Conservation (phyloP, 495 filamentous ascomycete species). For the Aspergillus panamensis region DNA sequence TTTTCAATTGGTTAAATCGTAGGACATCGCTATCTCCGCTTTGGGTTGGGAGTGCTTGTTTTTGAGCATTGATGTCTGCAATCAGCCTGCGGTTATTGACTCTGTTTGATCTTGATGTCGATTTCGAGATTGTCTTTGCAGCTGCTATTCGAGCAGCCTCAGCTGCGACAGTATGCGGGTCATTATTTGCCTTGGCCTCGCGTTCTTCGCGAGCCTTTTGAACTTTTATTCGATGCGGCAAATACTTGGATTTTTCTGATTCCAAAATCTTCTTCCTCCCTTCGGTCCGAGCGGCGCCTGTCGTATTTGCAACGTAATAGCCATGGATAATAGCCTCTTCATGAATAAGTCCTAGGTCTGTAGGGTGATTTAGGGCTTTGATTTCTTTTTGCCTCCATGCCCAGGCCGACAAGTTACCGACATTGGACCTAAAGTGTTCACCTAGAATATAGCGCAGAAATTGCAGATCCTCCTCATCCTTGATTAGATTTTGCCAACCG, state of each 20-base stretch:
- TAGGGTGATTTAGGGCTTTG: constrained; percentile 70
- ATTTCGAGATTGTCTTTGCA: constrained; percentile 73
- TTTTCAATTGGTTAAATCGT: constrained; percentile 98
- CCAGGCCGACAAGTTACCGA: constrained; percentile 73
- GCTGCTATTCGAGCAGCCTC: constrained; percentile 71
- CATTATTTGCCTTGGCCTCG: constrained; percentile 71
- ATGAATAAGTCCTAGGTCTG: constrained; percentile 50
- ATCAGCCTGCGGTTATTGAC: constrained; percentile 92
- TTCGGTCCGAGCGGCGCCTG: constrained; percentile 87
- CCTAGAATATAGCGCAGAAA: constrained; percentile 52
- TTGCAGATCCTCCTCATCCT: constrained; percentile 74
- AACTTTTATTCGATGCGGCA: constrained; percentile 95
- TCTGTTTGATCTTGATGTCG: constrained; percentile 79
- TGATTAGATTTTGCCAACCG: constrained; percentile 73
- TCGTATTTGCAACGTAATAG: constrained; percentile 83
- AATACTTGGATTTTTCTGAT: constrained; percentile 94
- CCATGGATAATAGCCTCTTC: constrained; percentile 66
- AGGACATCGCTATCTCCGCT: constrained; percentile 80
- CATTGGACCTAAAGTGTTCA: constrained; percentile 43
- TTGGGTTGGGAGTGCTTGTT: constrained; percentile 68
- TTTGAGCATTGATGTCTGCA: constrained; percentile 91
- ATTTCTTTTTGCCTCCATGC: constrained; percentile 87
- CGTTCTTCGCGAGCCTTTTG: constrained; percentile 85
- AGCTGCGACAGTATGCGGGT: constrained; percentile 60
- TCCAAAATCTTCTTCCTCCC: constrained; percentile 91